A percentile compares a stretch with the other conserved stretches of the same genome.
phyloP scores from a whole-genome alignment of 192 early-diverging fungal genomes.

The Irineochytrium annulatum region DNA sequence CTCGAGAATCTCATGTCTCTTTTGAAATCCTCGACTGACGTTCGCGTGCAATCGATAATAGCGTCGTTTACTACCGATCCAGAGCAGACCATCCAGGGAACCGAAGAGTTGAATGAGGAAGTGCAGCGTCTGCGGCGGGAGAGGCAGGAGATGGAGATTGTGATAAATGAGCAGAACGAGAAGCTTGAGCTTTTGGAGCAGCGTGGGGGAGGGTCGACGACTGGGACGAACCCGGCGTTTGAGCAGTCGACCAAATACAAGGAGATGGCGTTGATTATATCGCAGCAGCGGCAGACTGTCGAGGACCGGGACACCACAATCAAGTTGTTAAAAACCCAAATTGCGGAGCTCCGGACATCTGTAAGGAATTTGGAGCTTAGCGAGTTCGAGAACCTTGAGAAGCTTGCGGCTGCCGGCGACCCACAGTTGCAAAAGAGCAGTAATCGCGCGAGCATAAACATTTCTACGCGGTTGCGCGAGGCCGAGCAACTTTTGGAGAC shows the following conservation, averaged over 20 bases:
- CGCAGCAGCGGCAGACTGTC: constrained; percentile 13
- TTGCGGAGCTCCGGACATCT: constrained; percentile 9
- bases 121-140: constrained; percentile 35
- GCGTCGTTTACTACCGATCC: constrained; percentile 26
- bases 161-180: constrained; percentile 40
- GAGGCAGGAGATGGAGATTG: constrained; percentile 52
- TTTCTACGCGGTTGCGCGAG: neutral
- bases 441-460: neutral
- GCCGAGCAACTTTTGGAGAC: neutral
- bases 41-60: constrained; percentile 23
- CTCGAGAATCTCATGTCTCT: constrained; percentile 38
- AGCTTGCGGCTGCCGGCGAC: neutral
- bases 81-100: constrained; percentile 25
- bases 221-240: neutral
- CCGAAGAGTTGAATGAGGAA: constrained; percentile 35
- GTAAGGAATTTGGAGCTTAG: constrained; percentile 22
- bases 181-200: constrained; percentile 40
- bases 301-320: constrained; percentile 15
- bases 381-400: constrained; percentile 22
- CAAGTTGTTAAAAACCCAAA: constrained; percentile 21
- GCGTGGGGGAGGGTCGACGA: neutral
- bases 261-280: constrained; percentile 11
- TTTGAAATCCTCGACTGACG: constrained; percentile 26
- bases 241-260: constrained; percentile 17
- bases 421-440: neutral